Base-by-base conservation (phyloP, 345 rosid species). In the Camelina hispida region DNA sequence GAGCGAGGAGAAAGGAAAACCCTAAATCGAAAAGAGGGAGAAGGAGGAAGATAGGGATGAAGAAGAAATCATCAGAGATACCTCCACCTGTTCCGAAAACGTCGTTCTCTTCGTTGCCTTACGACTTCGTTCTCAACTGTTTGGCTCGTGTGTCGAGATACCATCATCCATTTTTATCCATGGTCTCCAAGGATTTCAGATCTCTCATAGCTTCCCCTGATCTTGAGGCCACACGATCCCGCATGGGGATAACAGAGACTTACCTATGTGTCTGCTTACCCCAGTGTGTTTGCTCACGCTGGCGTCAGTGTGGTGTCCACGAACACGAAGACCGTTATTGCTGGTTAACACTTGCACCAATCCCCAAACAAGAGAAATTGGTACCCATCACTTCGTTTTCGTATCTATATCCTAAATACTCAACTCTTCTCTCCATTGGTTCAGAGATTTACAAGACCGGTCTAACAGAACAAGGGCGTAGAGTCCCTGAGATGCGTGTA, bases 111-210 rank as follows among this genome's bases (percentile, higher is more conserved):
- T 52, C 57, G 57, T 11, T 22, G 12, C 9, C 57, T 4, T 11
- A 2, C n/a, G 58, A 53, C 1, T 1, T 22, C 9, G 9, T 28
- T 53, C 56, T 51, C 25, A 20, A 51, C 11, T 20, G 56, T 20
- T 51, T 51, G 56, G 30, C 56, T 4, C 56, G 28, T 51, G 25
- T 51, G 7, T 51, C 56, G 14, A 51, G 1, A 51, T 72, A 78
- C 38, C 72, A 78, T 64, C 82, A 79, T 73, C 93, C 88, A 16
- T 47, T 53, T 18, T 89, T 91, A 56, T 77, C 83, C n/a, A 66
- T 78, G 1, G 89, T 90, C 81, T 86, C 93, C 30, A 87, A 78
- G 47, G 20, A 83, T 42, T 75, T 90, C 68, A 81, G 40, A 18
- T 71, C 86, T 69, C 12, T 85, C 68, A 30, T 88, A 55, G 74